A percentile compares a stretch with the other conserved stretches of the same genome.
Evolutionary conservation across 345 rosid species (phyloP).

Genomic region (Hibiscus trionum): DNA sequence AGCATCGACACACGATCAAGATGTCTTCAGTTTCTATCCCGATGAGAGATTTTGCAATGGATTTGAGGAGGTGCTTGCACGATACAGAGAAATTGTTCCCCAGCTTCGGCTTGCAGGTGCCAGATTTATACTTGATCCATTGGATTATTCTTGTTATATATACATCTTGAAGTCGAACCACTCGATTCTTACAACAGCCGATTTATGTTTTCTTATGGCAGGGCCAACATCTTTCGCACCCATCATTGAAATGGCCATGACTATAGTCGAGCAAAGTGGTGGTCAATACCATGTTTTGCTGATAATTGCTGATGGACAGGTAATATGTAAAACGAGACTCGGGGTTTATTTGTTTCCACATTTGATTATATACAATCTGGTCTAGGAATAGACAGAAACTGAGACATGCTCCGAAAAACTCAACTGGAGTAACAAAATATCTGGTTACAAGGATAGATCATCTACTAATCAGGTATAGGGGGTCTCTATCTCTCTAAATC

Average conservation of each 20-base stretch:
- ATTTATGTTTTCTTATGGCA: conserved; percentile 24
- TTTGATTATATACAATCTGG: neutral
- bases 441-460: neutral
- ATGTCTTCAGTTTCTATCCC: conserved; percentile 69
- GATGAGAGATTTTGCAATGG: conserved; percentile 67
- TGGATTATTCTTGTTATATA: conserved; percentile 1
- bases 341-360: neutral
- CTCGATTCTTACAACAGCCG: neutral
- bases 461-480: neutral
- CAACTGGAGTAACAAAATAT: neutral
- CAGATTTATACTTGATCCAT: neutral
- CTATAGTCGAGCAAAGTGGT: conserved; percentile 79
- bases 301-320: conserved; percentile 97
- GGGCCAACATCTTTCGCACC: conserved; percentile 98
- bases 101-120: conserved; percentile 77
- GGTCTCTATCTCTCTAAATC: neutral
- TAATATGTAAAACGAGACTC: conserved; percentile 13
- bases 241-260: conserved; percentile 68
- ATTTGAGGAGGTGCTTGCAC: conserved; percentile 78
- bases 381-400: neutral
- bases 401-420: neutral
- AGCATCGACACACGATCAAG: conserved; percentile 95
- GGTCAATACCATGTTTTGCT: conserved; percentile 91
- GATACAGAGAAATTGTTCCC: conserved; percentile 76
- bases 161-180: conserved; percentile 3